These are phyloP conservation scores for Pecoramyces ruminantium DNA, from an alignment of 192 early-diverging fungal genomes.

Conservation along the genomic window DNA sequence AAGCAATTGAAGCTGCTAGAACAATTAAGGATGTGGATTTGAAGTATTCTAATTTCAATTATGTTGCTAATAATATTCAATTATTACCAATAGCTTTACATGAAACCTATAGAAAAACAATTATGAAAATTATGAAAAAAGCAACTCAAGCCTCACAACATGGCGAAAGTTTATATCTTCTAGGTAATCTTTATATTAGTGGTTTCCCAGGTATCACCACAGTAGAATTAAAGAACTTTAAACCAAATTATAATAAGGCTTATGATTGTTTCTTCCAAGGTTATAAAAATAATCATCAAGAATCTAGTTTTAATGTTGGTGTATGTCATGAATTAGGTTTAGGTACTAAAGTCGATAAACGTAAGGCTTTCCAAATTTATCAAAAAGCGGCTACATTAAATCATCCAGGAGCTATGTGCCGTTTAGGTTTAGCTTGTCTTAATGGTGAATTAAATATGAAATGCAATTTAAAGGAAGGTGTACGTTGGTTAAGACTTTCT, in stretches of 20 bases:
- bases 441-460: conserved; percentile 34
- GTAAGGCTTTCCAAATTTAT: conserved; percentile 45
- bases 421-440: conserved; percentile 36
- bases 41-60: background rate
- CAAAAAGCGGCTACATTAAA: conserved; percentile 48
- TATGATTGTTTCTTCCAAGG: background rate
- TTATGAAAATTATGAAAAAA: background rate
- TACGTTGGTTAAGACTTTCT: conserved; percentile 16
- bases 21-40: background rate
- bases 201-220: background rate
- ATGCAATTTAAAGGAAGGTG: conserved; percentile 32
- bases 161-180: background rate
- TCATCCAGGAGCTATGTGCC: conserved; percentile 49
- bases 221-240: background rate
- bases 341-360: background rate
- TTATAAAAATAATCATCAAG: background rate
- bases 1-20: background rate
- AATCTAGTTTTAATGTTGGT: background rate
- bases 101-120: background rate
- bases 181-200: background rate
- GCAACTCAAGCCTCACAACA: background rate
- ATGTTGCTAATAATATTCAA: background rate
- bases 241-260: background rate
- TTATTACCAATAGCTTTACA: background rate
- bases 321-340: background rate